These are phyloP conservation scores for Parafenestella ontariensis DNA, from an alignment of 2,329 filamentous ascomycete genomes.

Conservation along the genomic window DNA sequence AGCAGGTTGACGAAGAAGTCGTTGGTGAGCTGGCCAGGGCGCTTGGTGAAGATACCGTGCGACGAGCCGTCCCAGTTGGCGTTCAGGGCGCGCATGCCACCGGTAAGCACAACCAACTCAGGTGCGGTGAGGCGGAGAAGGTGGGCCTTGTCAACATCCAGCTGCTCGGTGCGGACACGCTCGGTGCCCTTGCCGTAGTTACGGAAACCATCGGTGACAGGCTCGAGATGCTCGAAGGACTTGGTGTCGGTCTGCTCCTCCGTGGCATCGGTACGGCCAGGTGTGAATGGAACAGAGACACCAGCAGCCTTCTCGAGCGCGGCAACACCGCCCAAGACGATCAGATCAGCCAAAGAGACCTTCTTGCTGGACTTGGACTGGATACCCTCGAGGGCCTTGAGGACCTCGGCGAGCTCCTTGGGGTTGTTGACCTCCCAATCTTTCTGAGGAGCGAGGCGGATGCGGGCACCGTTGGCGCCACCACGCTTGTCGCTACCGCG, in stretches of 20 bases:
- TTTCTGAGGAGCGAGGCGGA: conserved; percentile 75
- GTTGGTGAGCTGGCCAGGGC: conserved; percentile 73
- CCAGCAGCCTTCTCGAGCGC: conserved; percentile 76
- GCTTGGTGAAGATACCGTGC: conserved; percentile 72
- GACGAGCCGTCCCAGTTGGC: conserved; percentile 74
- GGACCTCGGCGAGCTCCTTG: conserved; percentile 66
- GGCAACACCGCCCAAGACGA: conserved; percentile 75
- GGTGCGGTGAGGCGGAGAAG: conserved; percentile 74
- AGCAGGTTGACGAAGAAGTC: conserved; percentile 85
- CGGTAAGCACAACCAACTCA: conserved; percentile 73
- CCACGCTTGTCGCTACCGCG: conserved; percentile 77
- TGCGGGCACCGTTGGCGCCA: conserved; percentile 80
- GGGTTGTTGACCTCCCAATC: conserved; percentile 80
- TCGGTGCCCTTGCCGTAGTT: conserved; percentile 72
- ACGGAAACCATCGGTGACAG: conserved; percentile 77
- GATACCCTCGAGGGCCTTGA: conserved; percentile 67
- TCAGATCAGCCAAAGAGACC: conserved; percentile 79
- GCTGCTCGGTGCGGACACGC: conserved; percentile 70
- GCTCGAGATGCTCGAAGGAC: conserved; percentile 71
- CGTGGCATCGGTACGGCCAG: conserved; percentile 74
- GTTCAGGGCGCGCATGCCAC: conserved; percentile 73
- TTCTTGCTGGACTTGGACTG: conserved; percentile 76
- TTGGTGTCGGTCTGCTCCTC: conserved; percentile 74
- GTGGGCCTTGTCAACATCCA: conserved; percentile 74
- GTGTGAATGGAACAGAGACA: conserved; percentile 72